These are phyloP conservation scores for Irpex lacteus DNA, from an alignment of 1,284 basidiomycete genomes.

Conservation along the genomic window DNA sequence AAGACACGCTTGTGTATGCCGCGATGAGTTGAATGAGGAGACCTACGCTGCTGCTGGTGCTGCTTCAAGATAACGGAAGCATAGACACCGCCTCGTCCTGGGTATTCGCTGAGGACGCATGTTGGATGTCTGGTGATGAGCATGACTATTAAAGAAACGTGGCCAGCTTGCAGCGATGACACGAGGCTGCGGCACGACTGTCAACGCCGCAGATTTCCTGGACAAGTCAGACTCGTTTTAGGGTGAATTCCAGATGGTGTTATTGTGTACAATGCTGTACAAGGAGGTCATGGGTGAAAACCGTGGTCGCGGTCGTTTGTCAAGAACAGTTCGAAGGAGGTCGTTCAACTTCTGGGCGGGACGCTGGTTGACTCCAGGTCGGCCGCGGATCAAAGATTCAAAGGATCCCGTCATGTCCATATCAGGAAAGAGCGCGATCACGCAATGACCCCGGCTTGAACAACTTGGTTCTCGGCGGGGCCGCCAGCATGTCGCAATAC, in stretches of 20 bases:
- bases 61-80: not conserved
- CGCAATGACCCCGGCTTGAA: not conserved
- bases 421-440: not conserved
- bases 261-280: not conserved
- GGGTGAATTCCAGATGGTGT: not conserved
- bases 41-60: not conserved
- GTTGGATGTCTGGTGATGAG: constrained; percentile 6
- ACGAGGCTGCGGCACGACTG: constrained; percentile 5
- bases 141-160: constrained; percentile 4
- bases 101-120: constrained; percentile 6
- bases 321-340: not conserved
- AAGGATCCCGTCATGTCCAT: not conserved
- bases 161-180: not conserved
- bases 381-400: too few species aligned
- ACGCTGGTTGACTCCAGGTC: too few species aligned
- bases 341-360: too few species aligned
- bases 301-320: not conserved
- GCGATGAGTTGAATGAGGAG: constrained; percentile 9
- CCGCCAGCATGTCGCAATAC: not conserved
- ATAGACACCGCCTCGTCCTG: not conserved
- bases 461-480: not conserved
- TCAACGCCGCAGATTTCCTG: not conserved
- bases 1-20: not conserved
- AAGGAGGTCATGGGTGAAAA: not conserved
- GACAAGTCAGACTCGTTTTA: not conserved